Percentiles rank a stretch among this genome's conserved stretches.
phyloP scores from a whole-genome alignment of 176 grass and related monocot species.

The Bonia amplexicaulis region DNA sequence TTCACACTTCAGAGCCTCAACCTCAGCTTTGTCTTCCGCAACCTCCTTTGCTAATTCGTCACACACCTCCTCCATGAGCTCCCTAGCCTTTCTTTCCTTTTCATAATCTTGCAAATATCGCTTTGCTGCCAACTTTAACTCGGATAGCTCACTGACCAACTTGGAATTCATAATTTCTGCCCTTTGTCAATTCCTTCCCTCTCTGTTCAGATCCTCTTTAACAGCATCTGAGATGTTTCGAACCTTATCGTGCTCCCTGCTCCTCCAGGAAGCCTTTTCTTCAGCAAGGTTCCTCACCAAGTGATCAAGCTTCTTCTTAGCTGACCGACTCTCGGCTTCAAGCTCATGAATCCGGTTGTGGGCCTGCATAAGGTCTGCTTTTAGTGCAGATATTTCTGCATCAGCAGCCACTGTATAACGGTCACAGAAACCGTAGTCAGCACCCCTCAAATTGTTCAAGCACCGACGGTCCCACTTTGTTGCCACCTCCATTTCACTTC shows the following conservation, averaged over 20 bases:
- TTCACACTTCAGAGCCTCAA: conserved; percentile 71
- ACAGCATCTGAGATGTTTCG: conserved; percentile 46
- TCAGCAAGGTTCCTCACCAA: conserved; percentile 52
- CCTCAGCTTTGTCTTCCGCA: conserved; percentile 67
- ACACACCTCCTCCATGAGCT: conserved; percentile 73
- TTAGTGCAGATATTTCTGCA: conserved; percentile 45
- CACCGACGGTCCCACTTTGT: conserved; percentile 68
- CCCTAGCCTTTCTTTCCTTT: conserved; percentile 67
- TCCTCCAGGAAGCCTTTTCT: conserved; percentile 58
- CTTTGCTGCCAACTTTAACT: conserved; percentile 51
- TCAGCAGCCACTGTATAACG: not conserved
- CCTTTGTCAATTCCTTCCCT: conserved; percentile 57
- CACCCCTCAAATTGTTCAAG: conserved; percentile 21
- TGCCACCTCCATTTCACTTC: conserved; percentile 60
- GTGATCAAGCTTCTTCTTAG: conserved; percentile 64
- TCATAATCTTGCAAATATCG: conserved; percentile 59
- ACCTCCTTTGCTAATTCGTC: conserved; percentile 75
- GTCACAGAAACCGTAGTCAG: conserved; percentile 31
- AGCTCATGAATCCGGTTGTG: conserved; percentile 43
- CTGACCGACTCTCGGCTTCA: conserved; percentile 40
- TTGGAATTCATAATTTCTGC: conserved; percentile 59
- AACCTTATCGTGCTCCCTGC: conserved; percentile 63
- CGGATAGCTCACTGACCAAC: conserved; percentile 46
- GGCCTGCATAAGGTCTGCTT: conserved; percentile 48
- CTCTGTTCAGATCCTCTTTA: conserved; percentile 52